Percentiles rank a stretch among this genome's conserved stretches.
These are phyloP conservation scores for Chamaenerion angustifolium DNA, from an alignment of 345 rosid genomes.

Conservation along the genomic window DNA sequence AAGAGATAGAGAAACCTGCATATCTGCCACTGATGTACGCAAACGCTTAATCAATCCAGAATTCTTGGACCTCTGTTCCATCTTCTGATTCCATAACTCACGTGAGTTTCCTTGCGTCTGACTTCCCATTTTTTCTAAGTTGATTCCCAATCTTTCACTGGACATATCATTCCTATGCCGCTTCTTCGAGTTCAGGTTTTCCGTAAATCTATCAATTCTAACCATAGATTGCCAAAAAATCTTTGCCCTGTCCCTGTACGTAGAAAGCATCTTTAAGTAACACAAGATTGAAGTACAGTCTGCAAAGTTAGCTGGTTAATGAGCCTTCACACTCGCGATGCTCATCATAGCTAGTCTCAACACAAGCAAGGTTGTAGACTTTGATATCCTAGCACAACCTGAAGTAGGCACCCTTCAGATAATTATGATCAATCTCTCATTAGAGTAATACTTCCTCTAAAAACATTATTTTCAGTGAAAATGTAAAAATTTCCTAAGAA, in stretches of 20 bases:
- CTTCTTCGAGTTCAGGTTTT: conserved; percentile 63
- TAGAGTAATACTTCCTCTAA: no score
- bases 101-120: conserved; percentile 53
- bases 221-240: conserved; percentile 43
- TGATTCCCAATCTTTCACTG: conserved; percentile 50
- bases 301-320: no score
- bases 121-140: conserved; percentile 40
- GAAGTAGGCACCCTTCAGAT: no score
- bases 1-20: conserved; percentile 49
- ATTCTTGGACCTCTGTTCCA: conserved; percentile 62
- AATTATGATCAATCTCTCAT: no score
- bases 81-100: conserved; percentile 44
- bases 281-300: no score
- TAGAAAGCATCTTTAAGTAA: no score
- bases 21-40: conserved; percentile 49
- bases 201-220: conserved; percentile 61
- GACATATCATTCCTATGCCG: conserved; percentile 48
- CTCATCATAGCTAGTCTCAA: neutral
- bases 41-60: conserved; percentile 67
- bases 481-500: no score
- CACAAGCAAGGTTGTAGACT: neutral
- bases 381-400: no score
- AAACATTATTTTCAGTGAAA: no score
- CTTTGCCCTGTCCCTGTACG: conserved; percentile 60
- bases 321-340: no score